These are phyloP conservation scores for Camillea tinctor DNA, from an alignment of 2,329 filamentous ascomycete genomes.

Conservation along the genomic window DNA sequence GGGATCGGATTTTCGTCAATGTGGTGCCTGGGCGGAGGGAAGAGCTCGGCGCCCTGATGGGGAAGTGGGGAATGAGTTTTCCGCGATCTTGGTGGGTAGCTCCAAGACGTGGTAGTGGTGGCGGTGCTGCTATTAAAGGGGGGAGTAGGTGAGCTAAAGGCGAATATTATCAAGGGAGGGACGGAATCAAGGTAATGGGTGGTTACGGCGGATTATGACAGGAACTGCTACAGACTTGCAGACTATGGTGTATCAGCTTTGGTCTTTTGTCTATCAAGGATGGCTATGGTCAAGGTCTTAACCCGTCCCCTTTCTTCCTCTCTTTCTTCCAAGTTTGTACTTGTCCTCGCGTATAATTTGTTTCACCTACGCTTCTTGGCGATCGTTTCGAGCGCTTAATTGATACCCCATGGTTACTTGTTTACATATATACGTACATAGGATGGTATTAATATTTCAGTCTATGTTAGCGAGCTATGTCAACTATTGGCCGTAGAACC, in stretches of 20 bases:
- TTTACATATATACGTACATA: neutral
- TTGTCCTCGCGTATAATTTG: neutral
- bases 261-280: neutral
- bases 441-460: too few relatives aligned
- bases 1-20: slow-evolving; percentile 37
- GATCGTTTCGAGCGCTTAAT: neutral
- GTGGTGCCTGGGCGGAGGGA: slow-evolving; percentile 36
- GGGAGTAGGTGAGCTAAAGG: neutral
- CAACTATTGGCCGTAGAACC: too few relatives aligned
- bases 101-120: neutral
- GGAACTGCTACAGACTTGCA: neutral
- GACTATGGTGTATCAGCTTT: neutral
- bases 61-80: slow-evolving; percentile 39
- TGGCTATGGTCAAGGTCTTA: neutral
- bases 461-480: neutral
- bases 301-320: neutral
- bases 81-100: slow-evolving; percentile 36
- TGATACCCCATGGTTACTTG: neutral
- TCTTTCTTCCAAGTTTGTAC: neutral
- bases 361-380: neutral
- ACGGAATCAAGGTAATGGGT: too few relatives aligned
- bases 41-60: slow-evolving; percentile 33
- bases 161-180: neutral
- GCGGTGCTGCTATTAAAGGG: too few relatives aligned
- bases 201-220: neutral